phyloP scores from a whole-genome alignment of 768 basidiomycete genomes.

The Rhizopogon roseolus region DNA sequence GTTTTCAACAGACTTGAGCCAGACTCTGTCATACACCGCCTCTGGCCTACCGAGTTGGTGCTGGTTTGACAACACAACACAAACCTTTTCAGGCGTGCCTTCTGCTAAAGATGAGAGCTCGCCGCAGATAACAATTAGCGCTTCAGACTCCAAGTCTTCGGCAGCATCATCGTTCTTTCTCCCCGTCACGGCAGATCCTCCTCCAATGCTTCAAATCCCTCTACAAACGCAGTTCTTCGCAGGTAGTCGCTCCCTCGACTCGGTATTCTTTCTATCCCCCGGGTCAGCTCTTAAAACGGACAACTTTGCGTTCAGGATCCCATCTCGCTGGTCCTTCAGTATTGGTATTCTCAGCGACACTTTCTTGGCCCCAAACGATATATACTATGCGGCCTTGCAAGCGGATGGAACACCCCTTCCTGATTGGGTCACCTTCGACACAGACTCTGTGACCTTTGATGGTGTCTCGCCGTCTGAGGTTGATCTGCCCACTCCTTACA shows the following conservation, averaged over 20 bases:
- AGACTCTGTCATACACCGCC: slow-evolving; percentile 46
- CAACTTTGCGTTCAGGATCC: slow-evolving; percentile 64
- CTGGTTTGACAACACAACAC: slow-evolving; percentile 54
- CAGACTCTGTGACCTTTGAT: slow-evolving; percentile 64
- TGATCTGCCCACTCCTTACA: slow-evolving; percentile 31
- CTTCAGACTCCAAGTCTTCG: slow-evolving; percentile 45
- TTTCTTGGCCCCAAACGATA: slow-evolving; percentile 39
- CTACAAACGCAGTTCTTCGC: slow-evolving; percentile 56
- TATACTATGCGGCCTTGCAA: slow-evolving; percentile 63
- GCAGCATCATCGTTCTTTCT: slow-evolving; percentile 52
- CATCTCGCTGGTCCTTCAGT: slow-evolving; percentile 84
- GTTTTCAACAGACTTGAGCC: slow-evolving; percentile 47
- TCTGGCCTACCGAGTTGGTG: slow-evolving; percentile 72
- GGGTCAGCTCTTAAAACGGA: slow-evolving; percentile 50
- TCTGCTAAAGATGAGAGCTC: slow-evolving; percentile 56
- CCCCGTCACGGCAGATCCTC: slow-evolving; percentile 48
- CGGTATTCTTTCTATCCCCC: slow-evolving; percentile 63
- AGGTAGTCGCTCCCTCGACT: slow-evolving; percentile 64
- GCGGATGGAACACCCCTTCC: slow-evolving; percentile 70
- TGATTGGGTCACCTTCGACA: slow-evolving; percentile 70
- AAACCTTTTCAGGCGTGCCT: slow-evolving; percentile 71
- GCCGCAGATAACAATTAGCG: slow-evolving; percentile 57
- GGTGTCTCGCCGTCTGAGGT: slow-evolving; percentile 64
- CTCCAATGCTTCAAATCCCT: slow-evolving; percentile 51
- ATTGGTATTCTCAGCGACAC: slow-evolving; percentile 75